Conservation (phyloP, 257 asterid species). For the Solanum rostratum region DNA sequence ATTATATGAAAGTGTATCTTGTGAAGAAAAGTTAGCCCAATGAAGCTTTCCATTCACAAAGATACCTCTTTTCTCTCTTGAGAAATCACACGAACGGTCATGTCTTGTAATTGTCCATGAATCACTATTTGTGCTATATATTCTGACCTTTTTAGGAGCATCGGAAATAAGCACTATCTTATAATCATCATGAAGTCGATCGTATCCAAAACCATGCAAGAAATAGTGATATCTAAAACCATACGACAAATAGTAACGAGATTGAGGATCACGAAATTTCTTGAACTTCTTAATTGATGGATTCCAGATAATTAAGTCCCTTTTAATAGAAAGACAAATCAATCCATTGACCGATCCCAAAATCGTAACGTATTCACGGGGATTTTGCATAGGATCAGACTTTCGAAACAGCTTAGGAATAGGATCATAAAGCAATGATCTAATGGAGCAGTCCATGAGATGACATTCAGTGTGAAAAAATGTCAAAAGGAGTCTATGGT, state of each 20-base stretch:
- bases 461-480: neutral
- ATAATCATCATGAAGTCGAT: neutral
- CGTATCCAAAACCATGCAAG: constrained; percentile 23
- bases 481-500: neutral
- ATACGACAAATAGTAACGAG: neutral
- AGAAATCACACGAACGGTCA: constrained; percentile 5
- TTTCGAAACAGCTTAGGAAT: neutral
- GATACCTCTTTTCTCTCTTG: constrained; percentile 15
- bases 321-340: constrained; percentile 8
- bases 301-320: constrained; percentile 16
- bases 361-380: neutral
- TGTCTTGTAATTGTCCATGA: constrained; percentile 29
- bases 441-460: constrained; percentile 3
- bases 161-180: constrained; percentile 34
- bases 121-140: constrained; percentile 36
- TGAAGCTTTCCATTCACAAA: constrained; percentile 3
- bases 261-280: neutral
- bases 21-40: constrained; percentile 18
- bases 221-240: too few species aligned
- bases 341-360: constrained; percentile 24
- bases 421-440: neutral
- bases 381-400: neutral
- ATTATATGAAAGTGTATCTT: too few species aligned
- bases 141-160: constrained; percentile 16
- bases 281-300: constrained; percentile 7